Evolutionary conservation across 257 asterid genomes (phyloP), one percentile per base, ranked within the genome.

Genomic region (Verbena officinalis): DNA sequence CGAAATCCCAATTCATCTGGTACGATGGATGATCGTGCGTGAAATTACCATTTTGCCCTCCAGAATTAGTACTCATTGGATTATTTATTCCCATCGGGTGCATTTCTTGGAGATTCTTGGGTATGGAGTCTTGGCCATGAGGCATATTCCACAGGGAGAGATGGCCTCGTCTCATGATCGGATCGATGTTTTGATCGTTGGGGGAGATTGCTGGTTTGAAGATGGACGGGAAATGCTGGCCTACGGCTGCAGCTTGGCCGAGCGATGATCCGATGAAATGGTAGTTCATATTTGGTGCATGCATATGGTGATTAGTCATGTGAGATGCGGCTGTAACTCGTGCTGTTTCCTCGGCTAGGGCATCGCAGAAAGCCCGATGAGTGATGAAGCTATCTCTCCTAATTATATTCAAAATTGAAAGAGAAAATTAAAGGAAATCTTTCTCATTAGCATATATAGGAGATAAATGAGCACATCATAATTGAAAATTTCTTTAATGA

Each of bases 361-460:
- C 98, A 23, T 92, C 98, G 60, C 98, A 92, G 67, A 92, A 92
- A 7, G 98, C 98, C 56, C 98, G 82, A 64, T 92, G 98, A 22
- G 97, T 92, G 76, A 86, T 86, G 82, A 92, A 92, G 81, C 98
- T 92, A 51, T 92, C 98, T 64, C 96, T 71, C 90, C 98, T 92
- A 73, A 33, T 14, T 64, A 48, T 64, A 48, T 6, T 16, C 4
- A 45, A 69, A 42, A n/a, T 39, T 55, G 14, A n/a, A 54, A 50
- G 55, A 4, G 14, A 56, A 67, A 44, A 27, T 2, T 2, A 27
- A 27, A 27, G 5, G 5, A 27, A 27, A 27, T n/a, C n/a, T n/a
- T n/a, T n/a, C n/a, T n/a, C n/a, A n/a, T n/a, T n/a, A n/a, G n/a
- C n/a, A n/a, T n/a, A n/a, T n/a, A n/a, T n/a, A n/a, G n/a, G n/a